These are phyloP conservation scores for Liquidambar formosana DNA, from an alignment of 164 flowering plant species.

Conservation along the genomic window DNA sequence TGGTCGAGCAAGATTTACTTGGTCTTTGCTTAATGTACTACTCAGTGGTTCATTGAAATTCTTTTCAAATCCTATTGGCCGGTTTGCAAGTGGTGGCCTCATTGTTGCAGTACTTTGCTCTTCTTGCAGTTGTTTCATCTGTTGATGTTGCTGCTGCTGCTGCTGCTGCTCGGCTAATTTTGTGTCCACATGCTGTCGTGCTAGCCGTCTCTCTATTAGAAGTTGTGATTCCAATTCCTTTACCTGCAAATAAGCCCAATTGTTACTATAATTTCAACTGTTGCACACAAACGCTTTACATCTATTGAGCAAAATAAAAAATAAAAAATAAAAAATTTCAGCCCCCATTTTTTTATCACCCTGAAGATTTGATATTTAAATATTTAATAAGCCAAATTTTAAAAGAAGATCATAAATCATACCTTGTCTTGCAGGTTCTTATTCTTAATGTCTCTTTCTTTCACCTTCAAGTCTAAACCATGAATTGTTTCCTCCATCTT, in stretches of 20 bases:
- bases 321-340: too few species aligned
- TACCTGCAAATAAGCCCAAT: constrained; percentile 45
- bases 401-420: background rate
- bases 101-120: constrained; percentile 35
- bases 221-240: constrained; percentile 91
- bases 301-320: too few species aligned
- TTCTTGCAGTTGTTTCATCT: constrained; percentile 40
- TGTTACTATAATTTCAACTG: background rate
- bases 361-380: too few species aligned
- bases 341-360: too few species aligned
- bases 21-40: constrained; percentile 28
- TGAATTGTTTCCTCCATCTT: constrained; percentile 81
- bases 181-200: constrained; percentile 86
- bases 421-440: constrained; percentile 90
- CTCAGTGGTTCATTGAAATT: constrained; percentile 28
- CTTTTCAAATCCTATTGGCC: constrained; percentile 37
- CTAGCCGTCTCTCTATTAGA: constrained; percentile 78
- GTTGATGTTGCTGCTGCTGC: constrained; percentile 43
- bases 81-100: constrained; percentile 51
- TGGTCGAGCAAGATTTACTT: constrained; percentile 30
- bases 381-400: background rate
- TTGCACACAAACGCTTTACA: too few species aligned
- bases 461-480: constrained; percentile 64
- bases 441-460: constrained; percentile 66
- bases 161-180: constrained; percentile 73